A percentile compares a stretch with the other conserved stretches of the same genome.
These are phyloP conservation scores for Kuraishia capsulata DNA, from an alignment of 805 yeast species.

Conservation along the genomic window DNA sequence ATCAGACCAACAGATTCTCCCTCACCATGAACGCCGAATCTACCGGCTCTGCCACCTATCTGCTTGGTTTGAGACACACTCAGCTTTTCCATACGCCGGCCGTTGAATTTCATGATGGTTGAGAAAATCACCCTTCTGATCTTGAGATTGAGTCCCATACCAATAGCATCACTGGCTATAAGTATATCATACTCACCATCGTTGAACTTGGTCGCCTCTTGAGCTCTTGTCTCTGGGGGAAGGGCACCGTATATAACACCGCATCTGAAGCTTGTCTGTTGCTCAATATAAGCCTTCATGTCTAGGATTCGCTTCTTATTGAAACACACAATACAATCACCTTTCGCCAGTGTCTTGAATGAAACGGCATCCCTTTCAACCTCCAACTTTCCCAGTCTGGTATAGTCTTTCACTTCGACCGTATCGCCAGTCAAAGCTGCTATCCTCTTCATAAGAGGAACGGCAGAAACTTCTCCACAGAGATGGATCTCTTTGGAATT, in stretches of 20 bases:
- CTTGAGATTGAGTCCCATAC: conserved; percentile 90
- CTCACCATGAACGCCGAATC: conserved; percentile 34
- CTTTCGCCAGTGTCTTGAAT: conserved; percentile 38
- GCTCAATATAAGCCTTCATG: conserved; percentile 62
- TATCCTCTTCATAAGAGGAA: conserved; percentile 53
- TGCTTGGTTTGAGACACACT: conserved; percentile 72
- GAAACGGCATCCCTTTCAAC: conserved; percentile 35
- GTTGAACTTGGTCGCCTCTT: conserved; percentile 76
- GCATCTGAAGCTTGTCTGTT: conserved; percentile 51
- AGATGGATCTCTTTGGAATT: conserved; percentile 79
- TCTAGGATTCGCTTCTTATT: conserved; percentile 66
- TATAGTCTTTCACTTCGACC: conserved; percentile 58
- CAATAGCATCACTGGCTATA: conserved; percentile 94
- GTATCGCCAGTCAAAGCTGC: conserved; percentile 72
- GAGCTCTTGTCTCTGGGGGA: conserved; percentile 89
- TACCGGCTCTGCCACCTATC: conserved; percentile 94
- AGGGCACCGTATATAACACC: conserved; percentile 92
- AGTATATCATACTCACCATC: conserved; percentile 71
- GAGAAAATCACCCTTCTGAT: conserved; percentile 76
- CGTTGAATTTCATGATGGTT: conserved; percentile 61
- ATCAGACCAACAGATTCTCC: conserved; percentile 1
- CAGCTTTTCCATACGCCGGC: conserved; percentile 36
- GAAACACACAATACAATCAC: conserved; percentile 89
- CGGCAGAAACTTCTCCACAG: conserved; percentile 88
- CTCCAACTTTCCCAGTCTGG: conserved; percentile 64